Conservation (phyloP, 202 grass and related monocot species). For the Brachypodium distachyon region DNA sequence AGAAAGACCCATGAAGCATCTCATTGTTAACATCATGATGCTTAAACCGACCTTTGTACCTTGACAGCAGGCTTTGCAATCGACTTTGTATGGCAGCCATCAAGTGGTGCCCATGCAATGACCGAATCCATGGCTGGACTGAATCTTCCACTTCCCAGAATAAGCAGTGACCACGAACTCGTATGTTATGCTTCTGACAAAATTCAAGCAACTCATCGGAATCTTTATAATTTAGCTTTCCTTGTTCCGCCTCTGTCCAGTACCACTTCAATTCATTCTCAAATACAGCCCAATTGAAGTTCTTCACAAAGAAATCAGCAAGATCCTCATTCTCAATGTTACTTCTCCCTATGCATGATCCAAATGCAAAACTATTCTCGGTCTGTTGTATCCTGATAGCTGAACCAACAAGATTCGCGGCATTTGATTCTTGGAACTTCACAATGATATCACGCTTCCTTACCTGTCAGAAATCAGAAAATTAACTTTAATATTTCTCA, state of each 20-base stretch:
- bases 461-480: constrained; percentile 41
- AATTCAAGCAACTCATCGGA: constrained; percentile 85
- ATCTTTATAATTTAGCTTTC: constrained; percentile 80
- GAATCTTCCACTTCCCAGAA: constrained; percentile 94
- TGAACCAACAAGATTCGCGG: constrained; percentile 30
- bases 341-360: constrained; percentile 64
- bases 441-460: constrained; percentile 75
- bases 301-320: constrained; percentile 85
- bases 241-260: constrained; percentile 77
- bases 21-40: constrained; percentile 99
- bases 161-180: constrained; percentile 82
- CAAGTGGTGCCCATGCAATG: constrained; percentile 66
- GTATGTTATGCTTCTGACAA: constrained; percentile 67
- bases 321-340: constrained; percentile 91
- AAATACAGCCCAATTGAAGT: constrained; percentile 98
- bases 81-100: constrained; percentile 62
- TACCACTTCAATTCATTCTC: constrained; percentile 99
- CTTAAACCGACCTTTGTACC: constrained; percentile 79
- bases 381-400: constrained; percentile 63
- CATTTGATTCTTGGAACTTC: constrained; percentile 55
- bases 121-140: constrained; percentile 71
- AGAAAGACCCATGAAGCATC: constrained; percentile 98
- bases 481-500: not conserved
- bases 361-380: constrained; percentile 79
- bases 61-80: constrained; percentile 57